Conservation (phyloP, 108 stramenopile genomes). For the Discostella stelligeroides region DNA sequence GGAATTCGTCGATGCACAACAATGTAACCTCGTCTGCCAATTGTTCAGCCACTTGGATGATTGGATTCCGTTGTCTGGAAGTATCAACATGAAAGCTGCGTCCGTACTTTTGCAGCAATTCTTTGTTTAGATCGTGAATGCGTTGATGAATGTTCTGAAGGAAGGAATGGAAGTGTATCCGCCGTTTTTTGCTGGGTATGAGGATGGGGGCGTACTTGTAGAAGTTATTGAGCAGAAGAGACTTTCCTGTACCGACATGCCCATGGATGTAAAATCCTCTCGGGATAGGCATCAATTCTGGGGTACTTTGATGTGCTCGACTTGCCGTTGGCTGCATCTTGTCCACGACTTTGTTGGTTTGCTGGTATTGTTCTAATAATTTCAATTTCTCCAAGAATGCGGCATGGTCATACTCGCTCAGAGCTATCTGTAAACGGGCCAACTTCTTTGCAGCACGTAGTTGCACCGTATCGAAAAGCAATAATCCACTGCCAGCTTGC, state of each 20-base stretch:
- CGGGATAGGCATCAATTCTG: conserved; percentile 48
- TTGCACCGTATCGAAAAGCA: conserved; percentile 57
- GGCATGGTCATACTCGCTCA: conserved; percentile 50
- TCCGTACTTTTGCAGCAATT: conserved; percentile 54
- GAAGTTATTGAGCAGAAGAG: conserved; percentile 95
- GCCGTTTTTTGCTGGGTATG: conserved; percentile 37
- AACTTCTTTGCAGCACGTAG: conserved; percentile 57
- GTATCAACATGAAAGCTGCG: conserved; percentile 73
- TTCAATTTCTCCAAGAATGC: conserved; percentile 18
- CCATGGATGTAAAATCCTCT: conserved; percentile 91
- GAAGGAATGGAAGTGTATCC: conserved; percentile 97
- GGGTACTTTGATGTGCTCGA: no score
- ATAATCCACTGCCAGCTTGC: conserved; percentile 13
- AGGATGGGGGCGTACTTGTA: conserved; percentile 45
- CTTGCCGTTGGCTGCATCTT: no score
- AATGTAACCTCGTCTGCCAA: conserved; percentile 66
- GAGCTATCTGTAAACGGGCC: conserved; percentile 53
- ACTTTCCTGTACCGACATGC: conserved; percentile 96
- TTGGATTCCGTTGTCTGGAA: conserved; percentile 62
- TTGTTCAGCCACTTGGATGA: conserved; percentile 63
- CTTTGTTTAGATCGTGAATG: conserved; percentile 82
- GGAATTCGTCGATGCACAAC: conserved; percentile 99
- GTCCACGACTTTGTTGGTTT: background rate
- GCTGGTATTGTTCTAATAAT: conserved; percentile 12
- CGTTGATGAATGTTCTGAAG: conserved; percentile 87